Evolutionary conservation across 2,329 filamentous ascomycete genomes (phyloP).

Genomic region (Trichoderma sp.): DNA sequence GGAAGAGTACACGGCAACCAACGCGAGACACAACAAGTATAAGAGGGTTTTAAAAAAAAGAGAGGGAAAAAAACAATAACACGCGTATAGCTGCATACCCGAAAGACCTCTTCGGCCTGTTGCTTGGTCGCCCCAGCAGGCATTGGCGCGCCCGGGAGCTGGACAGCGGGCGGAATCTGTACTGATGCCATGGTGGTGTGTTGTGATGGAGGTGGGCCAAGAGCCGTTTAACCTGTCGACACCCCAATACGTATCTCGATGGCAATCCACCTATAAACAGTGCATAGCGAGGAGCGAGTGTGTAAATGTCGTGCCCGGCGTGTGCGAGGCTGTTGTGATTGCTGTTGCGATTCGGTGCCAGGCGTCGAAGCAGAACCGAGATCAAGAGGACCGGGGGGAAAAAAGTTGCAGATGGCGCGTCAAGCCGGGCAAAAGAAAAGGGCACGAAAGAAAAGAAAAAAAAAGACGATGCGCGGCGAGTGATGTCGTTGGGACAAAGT

Average conservation of each 20-base stretch:
- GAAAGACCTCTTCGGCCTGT: constrained; percentile 71
- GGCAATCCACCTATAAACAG: constrained; percentile 30
- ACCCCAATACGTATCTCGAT: constrained; percentile 27
- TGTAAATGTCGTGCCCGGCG: constrained; percentile 9
- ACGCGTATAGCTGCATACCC: constrained; percentile 46
- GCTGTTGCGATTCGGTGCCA: constrained; percentile 24
- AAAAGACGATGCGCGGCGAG: constrained; percentile 21
- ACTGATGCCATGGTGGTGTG: constrained; percentile 70
- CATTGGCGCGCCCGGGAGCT: constrained; percentile 61
- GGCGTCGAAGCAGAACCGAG: not conserved
- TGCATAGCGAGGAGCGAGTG: constrained; percentile 39
- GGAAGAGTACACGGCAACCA: not conserved
- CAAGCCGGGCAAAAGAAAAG: constrained; percentile 19
- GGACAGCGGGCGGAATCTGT: constrained; percentile 66
- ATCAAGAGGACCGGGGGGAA: constrained; percentile 1
- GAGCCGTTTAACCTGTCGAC: constrained; percentile 21
- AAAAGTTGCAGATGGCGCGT: constrained; percentile 26
- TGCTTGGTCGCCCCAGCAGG: constrained; percentile 69
- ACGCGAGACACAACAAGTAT: not conserved
- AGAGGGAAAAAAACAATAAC: not conserved
- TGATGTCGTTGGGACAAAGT: constrained; percentile 23
- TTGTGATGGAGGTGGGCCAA: constrained; percentile 21
- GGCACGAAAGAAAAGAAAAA: not conserved
- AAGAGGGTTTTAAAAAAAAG: not conserved
- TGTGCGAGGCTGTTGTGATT: constrained; percentile 27